Evolutionary conservation across 1,284 basidiomycete species (phyloP).

Genomic region (Tremellales sp.): DNA sequence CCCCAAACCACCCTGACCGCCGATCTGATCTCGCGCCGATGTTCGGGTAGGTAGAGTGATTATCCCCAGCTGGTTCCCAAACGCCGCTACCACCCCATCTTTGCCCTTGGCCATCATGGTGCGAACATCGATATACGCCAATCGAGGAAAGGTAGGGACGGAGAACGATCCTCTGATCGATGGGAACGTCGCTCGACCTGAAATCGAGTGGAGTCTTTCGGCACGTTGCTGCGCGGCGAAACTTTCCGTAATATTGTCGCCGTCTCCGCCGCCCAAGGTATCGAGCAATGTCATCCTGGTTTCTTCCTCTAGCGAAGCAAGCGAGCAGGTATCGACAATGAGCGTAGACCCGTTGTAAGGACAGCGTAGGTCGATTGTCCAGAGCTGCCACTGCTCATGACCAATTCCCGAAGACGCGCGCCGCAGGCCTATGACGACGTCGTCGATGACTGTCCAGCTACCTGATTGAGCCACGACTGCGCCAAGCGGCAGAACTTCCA

Average conservation of each 20-base stretch:
- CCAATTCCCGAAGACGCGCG: conserved; percentile 28
- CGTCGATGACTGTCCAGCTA: conserved; percentile 18
- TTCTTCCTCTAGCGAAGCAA: conserved; percentile 1
- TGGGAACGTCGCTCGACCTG: conserved; percentile 35
- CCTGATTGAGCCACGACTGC: conserved; percentile 20
- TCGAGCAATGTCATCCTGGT: background rate
- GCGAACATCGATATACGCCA: conserved; percentile 35
- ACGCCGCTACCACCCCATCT: conserved; percentile 29
- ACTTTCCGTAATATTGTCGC: conserved; percentile 26
- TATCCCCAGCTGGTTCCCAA: conserved; percentile 40
- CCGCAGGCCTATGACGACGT: conserved; percentile 26
- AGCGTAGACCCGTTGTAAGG: conserved; percentile 34
- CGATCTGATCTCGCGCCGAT: background rate
- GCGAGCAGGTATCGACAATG: conserved; percentile 11
- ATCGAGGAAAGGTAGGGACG: conserved; percentile 23
- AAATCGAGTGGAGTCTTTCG: conserved; percentile 35
- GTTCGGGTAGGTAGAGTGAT: conserved; percentile 10
- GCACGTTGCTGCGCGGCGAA: conserved; percentile 28
- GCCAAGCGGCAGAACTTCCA: conserved; percentile 29
- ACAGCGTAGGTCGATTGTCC: conserved; percentile 27
- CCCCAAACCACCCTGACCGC: background rate
- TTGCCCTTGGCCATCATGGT: conserved; percentile 5
- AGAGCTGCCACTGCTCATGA: conserved; percentile 39
- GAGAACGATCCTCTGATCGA: conserved; percentile 18
- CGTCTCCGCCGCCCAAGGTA: conserved; percentile 2